Percentiles rank a stretch among this genome's conserved stretches.
Evolutionary conservation across 1,284 basidiomycete species (phyloP).

Genomic region (Fomitopsis pinicola): DNA sequence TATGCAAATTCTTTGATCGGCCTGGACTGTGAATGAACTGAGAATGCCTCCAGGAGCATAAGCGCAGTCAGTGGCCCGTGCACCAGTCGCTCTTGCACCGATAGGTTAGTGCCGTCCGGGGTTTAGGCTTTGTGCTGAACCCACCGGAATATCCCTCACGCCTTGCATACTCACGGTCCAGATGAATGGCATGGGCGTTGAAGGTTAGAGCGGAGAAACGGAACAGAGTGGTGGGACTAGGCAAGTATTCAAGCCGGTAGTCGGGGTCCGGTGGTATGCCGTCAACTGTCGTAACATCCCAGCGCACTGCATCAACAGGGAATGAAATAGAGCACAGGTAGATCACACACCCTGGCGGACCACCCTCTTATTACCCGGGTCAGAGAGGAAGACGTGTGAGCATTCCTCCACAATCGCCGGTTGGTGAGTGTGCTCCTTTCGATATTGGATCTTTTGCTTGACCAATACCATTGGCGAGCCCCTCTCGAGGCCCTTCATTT

Average conservation of each 20-base stretch:
- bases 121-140: background rate
- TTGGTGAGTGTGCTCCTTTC: conserved; percentile 33
- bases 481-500: conserved; percentile 60
- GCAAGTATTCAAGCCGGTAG: conserved; percentile 62
- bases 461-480: conserved; percentile 75
- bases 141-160: conserved; percentile 73
- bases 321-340: background rate
- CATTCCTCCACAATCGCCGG: conserved; percentile 63
- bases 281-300: conserved; percentile 34
- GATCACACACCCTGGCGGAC: conserved; percentile 39
- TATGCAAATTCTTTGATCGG: conserved; percentile 60
- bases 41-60: conserved; percentile 65
- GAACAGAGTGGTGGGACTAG: conserved; percentile 71
- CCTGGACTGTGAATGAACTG: conserved; percentile 40
- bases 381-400: conserved; percentile 70
- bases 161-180: conserved; percentile 68
- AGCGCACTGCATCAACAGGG: background rate
- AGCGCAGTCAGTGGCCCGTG: conserved; percentile 80
- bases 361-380: conserved; percentile 26
- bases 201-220: conserved; percentile 83
- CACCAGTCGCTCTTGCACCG: conserved; percentile 61
- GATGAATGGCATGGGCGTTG: conserved; percentile 72
- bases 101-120: background rate
- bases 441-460: conserved; percentile 56
- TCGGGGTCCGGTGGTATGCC: conserved; percentile 45